Conservation (phyloP, 2,329 filamentous ascomycete genomes). For the Aspergillus texensis region DNA sequence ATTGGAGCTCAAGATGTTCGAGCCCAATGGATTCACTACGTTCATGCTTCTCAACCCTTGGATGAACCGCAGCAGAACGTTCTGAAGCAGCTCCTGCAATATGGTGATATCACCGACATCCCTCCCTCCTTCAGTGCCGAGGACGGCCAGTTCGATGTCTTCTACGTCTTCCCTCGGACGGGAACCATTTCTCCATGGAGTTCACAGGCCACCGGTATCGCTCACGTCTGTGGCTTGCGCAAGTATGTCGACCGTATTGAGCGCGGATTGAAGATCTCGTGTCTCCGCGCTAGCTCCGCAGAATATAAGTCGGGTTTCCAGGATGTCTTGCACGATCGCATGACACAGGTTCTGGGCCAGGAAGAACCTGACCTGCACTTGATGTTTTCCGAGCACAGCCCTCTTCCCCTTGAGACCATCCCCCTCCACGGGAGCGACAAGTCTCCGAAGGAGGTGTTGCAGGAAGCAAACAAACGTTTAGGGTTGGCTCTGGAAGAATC, state of each 20-base stretch:
- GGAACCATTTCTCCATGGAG: constrained; percentile 93
- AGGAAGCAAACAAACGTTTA: constrained; percentile 79
- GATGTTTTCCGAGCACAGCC: constrained; percentile 76
- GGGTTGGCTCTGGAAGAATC: constrained; percentile 84
- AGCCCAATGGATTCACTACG: constrained; percentile 63
- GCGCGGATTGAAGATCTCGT: constrained; percentile 75
- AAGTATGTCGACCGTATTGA: constrained; percentile 77
- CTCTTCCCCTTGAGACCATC: constrained; percentile 71
- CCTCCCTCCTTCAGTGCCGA: constrained; percentile 46
- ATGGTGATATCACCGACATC: constrained; percentile 59
- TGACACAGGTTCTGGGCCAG: constrained; percentile 82
- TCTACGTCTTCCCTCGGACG: constrained; percentile 78
- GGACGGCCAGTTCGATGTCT: constrained; percentile 57
- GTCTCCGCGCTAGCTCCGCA: constrained; percentile 61
- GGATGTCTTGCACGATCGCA: constrained; percentile 82
- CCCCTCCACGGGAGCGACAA: constrained; percentile 68
- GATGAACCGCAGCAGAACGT: constrained; percentile 51
- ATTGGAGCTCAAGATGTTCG: constrained; percentile 48
- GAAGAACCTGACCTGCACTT: constrained; percentile 67
- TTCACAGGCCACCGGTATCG: constrained; percentile 91
- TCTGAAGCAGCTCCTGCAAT: constrained; percentile 62
- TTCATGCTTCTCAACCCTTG: constrained; percentile 59
- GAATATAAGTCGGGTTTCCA: constrained; percentile 59
- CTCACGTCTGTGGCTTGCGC: constrained; percentile 83
- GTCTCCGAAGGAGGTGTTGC: constrained; percentile 70